Evolutionary conservation across 176 grass and related monocot species (phyloP).

Genomic region (Chloris gayana): DNA sequence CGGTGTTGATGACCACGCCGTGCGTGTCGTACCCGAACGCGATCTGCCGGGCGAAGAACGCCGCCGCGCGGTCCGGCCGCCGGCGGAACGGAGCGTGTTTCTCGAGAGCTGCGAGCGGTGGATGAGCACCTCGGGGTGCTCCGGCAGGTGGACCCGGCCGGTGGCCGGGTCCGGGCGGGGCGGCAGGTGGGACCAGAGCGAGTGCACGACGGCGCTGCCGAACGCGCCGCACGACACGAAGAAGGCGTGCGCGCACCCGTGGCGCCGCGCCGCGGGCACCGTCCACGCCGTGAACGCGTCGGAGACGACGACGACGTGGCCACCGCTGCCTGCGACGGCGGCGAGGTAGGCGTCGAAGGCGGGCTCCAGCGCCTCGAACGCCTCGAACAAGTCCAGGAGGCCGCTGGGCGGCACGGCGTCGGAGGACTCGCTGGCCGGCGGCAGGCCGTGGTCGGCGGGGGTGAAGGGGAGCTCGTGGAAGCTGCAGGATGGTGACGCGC

Average conservation of each 20-base stretch:
- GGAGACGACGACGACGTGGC: slow-evolving; percentile 9
- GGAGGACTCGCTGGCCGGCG: slow-evolving; percentile 18
- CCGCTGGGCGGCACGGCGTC: no score
- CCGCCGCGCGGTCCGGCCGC: background rate
- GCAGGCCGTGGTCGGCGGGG: slow-evolving; percentile 37
- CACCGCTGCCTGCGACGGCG: background rate
- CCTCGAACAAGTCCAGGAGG: no score
- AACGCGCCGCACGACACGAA: slow-evolving; percentile 39
- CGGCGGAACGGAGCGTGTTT: no score
- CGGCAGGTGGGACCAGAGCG: no score
- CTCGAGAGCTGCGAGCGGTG: background rate
- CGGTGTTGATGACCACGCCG: slow-evolving; percentile 41
- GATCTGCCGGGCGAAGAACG: background rate
- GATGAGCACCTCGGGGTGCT: background rate
- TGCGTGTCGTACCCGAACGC: background rate
- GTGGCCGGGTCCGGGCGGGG: no score
- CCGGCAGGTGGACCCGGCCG: slow-evolving; percentile 12
- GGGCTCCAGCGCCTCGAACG: slow-evolving; percentile 11
- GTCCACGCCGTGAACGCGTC: slow-evolving; percentile 48
- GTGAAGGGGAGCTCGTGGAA: slow-evolving; percentile 34
- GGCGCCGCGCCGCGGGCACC: slow-evolving; percentile 26
- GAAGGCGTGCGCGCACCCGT: slow-evolving; percentile 24
- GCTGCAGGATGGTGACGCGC: background rate
- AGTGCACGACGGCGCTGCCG: slow-evolving; percentile 23
- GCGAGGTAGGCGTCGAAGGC: slow-evolving; percentile 41